Evolutionary conservation across 78 protist genomes (phyloP), one percentile per base, ranked within the genome.

Genomic region (Planoprotostelium fungivorum): DNA sequence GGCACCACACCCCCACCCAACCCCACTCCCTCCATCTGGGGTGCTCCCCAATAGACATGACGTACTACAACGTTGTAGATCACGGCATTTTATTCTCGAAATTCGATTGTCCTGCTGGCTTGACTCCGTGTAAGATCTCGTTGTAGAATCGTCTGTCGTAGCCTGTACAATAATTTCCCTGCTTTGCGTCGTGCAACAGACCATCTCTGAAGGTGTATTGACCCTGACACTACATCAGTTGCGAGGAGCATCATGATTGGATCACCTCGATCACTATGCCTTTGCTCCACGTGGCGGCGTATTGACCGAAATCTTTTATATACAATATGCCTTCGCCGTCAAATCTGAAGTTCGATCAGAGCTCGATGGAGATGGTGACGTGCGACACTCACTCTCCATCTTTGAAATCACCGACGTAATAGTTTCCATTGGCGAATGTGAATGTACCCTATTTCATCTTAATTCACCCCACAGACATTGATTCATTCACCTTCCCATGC

Each of bases 1-100:
- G 96, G 96, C 38, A 91, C 92, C 9, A 86, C 89, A 1, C 92
- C 89, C 39, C 88, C 93, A 88, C 73, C 73, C 5, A 51, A 5
- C 73, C 5, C 73, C 73, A 51, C 73, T 16, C 73, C 73, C 5
- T n/a, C n/a, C n/a, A n/a, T n/a, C n/a, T n/a, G n/a, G n/a, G 73
- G 73, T 51, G 73, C 73, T 51, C 73, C 73, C n/a, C n/a, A n/a
- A n/a, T n/a, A n/a, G n/a, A n/a, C n/a, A n/a, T n/a, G n/a, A n/a
- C n/a, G n/a, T n/a, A n/a, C n/a, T n/a, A n/a, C n/a, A n/a, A n/a
- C n/a, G n/a, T n/a, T n/a, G n/a, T n/a, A n/a, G n/a, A n/a, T n/a
- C n/a, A n/a, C n/a, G 73, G 16, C 73, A 51, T 5, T 5, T 51
- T 16, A 51, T 51, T 51, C 16, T 5, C 16, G 73, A 51, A 51